Base-by-base conservation (phyloP, 1,284 basidiomycete genomes). In the Cryptococcus hybrid region DNA sequence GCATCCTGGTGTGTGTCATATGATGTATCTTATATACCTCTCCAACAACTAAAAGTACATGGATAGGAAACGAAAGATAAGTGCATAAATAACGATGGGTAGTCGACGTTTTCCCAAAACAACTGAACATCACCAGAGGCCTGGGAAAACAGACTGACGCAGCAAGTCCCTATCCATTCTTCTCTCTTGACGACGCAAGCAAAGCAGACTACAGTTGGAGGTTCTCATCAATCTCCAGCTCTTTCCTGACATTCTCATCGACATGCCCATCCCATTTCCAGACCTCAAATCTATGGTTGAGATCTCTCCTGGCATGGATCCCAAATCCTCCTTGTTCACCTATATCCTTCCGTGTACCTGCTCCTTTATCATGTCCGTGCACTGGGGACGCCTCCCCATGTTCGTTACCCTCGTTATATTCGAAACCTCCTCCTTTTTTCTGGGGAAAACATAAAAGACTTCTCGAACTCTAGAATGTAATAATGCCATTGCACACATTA, bases 401-500 rank as follows among this genome's bases (percentile, higher is more conserved):
- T 40, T 40, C 8, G n/a, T 40, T 7, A 1, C 89, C 90, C 40
- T 90, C 90, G 0, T 87, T 88, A 39, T 47, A 35, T 34, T 63
- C 82, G 74, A 37, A 81, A 67, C 87, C 74, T 5, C 69, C 71
- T 13, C 70, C 73, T 15, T 54, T 54, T 43, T 63, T 60, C 39
- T 63, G 61, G 0, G 88, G 84, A 39, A 71, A 24, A 93, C 70
- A 69, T 87, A 93, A 60, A 90, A 79, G 4, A 95, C 83, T 63
- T 92, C 88, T 64, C 88, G 86, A 53, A 95, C 90, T 18, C 94
- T 84, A 2, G 89, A 92, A 77, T 97, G 94, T 7, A 94, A 78
- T 15, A 97, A 79, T 2, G 92, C 90, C 94, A 97, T 97, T 63
- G 86, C 85, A 73, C 94, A 97, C 89, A 96, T 92, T 57, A 96